Evolutionary conservation across 169 alveolate genomes (phyloP).

Genomic region (Miamiensis avidus): DNA sequence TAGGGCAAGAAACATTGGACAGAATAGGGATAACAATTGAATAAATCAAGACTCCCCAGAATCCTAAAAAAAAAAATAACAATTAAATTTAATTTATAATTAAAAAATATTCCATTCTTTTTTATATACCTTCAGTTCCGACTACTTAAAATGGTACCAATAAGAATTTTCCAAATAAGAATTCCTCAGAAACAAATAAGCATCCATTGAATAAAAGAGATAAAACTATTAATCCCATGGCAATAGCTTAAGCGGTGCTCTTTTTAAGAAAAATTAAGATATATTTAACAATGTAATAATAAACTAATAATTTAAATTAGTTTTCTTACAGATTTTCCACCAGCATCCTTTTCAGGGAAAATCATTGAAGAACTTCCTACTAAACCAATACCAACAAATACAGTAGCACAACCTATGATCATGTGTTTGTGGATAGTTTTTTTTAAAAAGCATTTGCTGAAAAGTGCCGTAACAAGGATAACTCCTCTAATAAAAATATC

Average conservation of each 20-base stretch:
- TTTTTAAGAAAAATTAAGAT: neutral
- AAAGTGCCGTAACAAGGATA: constrained; percentile 54
- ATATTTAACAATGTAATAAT: neutral
- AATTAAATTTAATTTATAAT: too few species aligned
- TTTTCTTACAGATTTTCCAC: neutral
- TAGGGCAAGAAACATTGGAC: constrained; percentile 48
- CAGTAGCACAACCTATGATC: constrained; percentile 56
- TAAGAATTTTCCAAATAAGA: constrained; percentile 50
- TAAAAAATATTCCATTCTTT: too few species aligned
- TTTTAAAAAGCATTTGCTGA: constrained; percentile 54
- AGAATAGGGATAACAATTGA: constrained; percentile 40
- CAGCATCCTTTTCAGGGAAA: constrained; percentile 24
- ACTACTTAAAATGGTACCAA: constrained; percentile 64
- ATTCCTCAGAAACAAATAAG: constrained; percentile 63
- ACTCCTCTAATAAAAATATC: constrained; percentile 34
- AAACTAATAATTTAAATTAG: neutral
- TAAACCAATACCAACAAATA: constrained; percentile 52
- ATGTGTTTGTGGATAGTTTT: constrained; percentile 46
- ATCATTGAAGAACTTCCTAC: constrained; percentile 55
- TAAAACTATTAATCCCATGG: constrained; percentile 47
- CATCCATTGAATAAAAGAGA: constrained; percentile 54
- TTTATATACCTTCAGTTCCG: constrained; percentile 57
- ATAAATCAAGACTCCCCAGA: constrained; percentile 63
- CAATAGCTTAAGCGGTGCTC: constrained; percentile 34
- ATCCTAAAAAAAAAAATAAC: neutral